These are phyloP conservation scores for Orbilia brochopaga DNA, from an alignment of 2,329 filamentous ascomycete genomes.

Conservation along the genomic window DNA sequence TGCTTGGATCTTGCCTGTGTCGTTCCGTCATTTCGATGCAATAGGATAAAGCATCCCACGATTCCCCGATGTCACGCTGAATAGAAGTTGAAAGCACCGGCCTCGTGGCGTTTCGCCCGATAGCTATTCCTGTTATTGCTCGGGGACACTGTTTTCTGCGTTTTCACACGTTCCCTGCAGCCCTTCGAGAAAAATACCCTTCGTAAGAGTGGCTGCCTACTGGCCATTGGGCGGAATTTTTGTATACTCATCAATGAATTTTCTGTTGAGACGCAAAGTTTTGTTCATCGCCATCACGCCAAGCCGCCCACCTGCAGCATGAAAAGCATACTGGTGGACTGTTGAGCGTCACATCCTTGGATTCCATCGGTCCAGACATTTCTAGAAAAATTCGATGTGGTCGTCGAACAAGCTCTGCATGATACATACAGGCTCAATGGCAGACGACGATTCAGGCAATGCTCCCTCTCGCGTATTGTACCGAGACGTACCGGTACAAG, in stretches of 20 bases:
- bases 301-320: slow-evolving; percentile 28
- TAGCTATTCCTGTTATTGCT: neutral
- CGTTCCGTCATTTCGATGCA: slow-evolving; percentile 51
- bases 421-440: slow-evolving; percentile 25
- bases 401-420: slow-evolving; percentile 32
- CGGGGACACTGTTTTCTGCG: neutral
- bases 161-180: slow-evolving; percentile 39
- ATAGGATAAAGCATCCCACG: slow-evolving; percentile 48
- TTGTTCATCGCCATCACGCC: neutral
- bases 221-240: slow-evolving; percentile 6
- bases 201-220: too few relatives aligned
- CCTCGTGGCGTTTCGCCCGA: slow-evolving; percentile 10
- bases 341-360: slow-evolving; percentile 19
- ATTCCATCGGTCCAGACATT: slow-evolving; percentile 20
- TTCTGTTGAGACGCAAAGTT: slow-evolving; percentile 25
- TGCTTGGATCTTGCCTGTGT: slow-evolving; percentile 28
- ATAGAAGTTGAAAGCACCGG: slow-evolving; percentile 37
- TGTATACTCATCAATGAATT: slow-evolving; percentile 20
- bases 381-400: slow-evolving; percentile 48
- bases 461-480: slow-evolving; percentile 51
- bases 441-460: slow-evolving; percentile 46
- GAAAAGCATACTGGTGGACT: slow-evolving; percentile 41
- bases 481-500: slow-evolving; percentile 51
- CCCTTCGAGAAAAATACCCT: slow-evolving; percentile 49
- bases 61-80: slow-evolving; percentile 16